phyloP scores from a whole-genome alignment of 2,329 filamentous ascomycete genomes.

The Fusarium sp. region DNA sequence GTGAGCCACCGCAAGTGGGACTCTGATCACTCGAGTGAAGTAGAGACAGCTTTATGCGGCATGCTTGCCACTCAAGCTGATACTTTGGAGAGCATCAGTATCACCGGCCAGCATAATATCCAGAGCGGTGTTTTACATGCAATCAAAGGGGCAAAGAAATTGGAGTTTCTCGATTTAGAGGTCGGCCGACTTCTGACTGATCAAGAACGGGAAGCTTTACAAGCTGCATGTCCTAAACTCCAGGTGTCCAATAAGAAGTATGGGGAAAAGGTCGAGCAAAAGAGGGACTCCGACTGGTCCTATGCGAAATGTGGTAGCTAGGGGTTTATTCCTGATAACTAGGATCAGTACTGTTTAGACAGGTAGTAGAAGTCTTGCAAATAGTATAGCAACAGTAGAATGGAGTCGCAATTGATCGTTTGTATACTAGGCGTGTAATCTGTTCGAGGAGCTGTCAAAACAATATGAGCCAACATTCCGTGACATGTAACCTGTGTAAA shows the following conservation, averaged over 20 bases:
- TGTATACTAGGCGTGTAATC: not conserved
- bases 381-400: not conserved
- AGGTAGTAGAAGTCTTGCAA: not conserved
- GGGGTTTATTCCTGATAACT: not conserved
- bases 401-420: not conserved
- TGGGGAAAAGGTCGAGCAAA: not conserved
- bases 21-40: not conserved
- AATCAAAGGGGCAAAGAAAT: not conserved
- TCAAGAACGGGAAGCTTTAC: not conserved
- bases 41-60: not conserved
- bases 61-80: not conserved
- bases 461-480: not conserved
- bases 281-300: not conserved
- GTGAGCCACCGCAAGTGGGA: not conserved
- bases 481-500: not conserved
- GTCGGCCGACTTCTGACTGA: not conserved
- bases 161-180: not conserved
- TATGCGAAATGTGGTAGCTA: not conserved
- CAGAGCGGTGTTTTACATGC: not conserved
- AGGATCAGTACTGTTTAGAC: not conserved
- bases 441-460: not conserved
- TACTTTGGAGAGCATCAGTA: not conserved
- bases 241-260: rapidly evolving
- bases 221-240: not conserved
- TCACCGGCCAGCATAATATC: not conserved